These are phyloP conservation scores for Paxillus involutus DNA, from an alignment of 768 basidiomycete species.

Conservation along the genomic window DNA sequence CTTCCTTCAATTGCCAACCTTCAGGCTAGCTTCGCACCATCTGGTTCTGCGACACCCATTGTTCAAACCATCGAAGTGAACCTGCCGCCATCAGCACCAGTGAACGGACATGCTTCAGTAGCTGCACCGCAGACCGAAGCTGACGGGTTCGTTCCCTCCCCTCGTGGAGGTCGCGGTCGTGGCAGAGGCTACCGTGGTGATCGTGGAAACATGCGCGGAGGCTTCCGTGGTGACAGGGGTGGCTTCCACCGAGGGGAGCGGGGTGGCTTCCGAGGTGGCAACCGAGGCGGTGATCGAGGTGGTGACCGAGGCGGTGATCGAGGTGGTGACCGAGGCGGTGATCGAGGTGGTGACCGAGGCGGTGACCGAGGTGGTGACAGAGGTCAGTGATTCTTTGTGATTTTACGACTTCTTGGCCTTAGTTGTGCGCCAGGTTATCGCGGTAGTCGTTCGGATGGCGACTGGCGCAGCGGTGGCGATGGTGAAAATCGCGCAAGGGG, in stretches of 20 bases:
- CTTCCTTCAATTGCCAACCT: constrained; percentile 77
- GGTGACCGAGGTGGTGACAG: constrained; percentile 30
- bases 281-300: constrained; percentile 35
- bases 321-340: constrained; percentile 29
- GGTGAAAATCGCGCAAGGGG: constrained; percentile 40
- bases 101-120: constrained; percentile 22
- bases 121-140: constrained; percentile 40
- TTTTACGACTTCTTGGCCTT: background rate
- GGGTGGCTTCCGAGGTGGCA: constrained; percentile 34
- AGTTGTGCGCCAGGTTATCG: constrained; percentile 12
- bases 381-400: constrained; percentile 15
- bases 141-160: constrained; percentile 59
- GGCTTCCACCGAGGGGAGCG: constrained; percentile 36
- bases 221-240: constrained; percentile 39
- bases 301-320: constrained; percentile 35
- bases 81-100: constrained; percentile 19
- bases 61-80: constrained; percentile 36
- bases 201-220: constrained; percentile 41
- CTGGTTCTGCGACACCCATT: constrained; percentile 66
- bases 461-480: constrained; percentile 46
- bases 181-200: constrained; percentile 43
- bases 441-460: constrained; percentile 34
- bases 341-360: constrained; percentile 36
- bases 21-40: constrained; percentile 75
- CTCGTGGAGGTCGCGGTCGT: constrained; percentile 48